Evolutionary conservation across 306 rosid species (phyloP), one percentile per base, ranked within the genome.

Genomic region (Cyclanthera cordifolia): DNA sequence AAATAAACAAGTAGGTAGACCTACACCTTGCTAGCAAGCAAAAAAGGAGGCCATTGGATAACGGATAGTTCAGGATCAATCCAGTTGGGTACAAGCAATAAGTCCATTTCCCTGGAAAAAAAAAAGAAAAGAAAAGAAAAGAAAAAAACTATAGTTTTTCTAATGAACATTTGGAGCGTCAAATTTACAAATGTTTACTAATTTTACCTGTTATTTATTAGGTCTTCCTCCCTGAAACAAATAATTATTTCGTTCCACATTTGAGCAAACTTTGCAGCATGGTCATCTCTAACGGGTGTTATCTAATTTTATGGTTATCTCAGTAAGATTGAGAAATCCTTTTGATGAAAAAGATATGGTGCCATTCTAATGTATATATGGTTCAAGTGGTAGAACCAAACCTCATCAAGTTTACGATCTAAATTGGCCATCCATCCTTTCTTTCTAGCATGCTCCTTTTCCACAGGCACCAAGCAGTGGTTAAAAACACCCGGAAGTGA

Each of bases 31-130:
- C 96, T 93, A 68, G 96, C 95, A 86, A 93, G 99, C 75, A 93
- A 82, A 79, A 93, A 93, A 19, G 99, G 99, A 84, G 99, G 99
- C 99, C 99, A 93, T 66, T 81, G 99, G 78, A 80, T 86, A 54
- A 93, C 82, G 75, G 69, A 72, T 65, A 93, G 60, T 27, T 85
- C 87, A 50, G 79, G 89, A 81, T 92, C 96, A 15, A 93, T 90
- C 82, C 76, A 73, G 80, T 89, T 90, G 9, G 99, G 96, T 66
- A 93, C 96, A 24, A 93, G 96, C 82, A 93, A 73, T 72, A 93
- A 86, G 84, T 86, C 83, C 96, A 75, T 89, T 78, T 93, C 98
- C 91, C 98, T 92, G 83, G 17, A 79, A 63, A 67, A 77, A 71
- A 55, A 37, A 47, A 64, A 60, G 16, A 76, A 37, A 2, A 49